Percentiles rank a stretch among this genome's conserved stretches.
phyloP scores from a whole-genome alignment of 495 filamentous ascomycete species.

The Lasiosphaeria hispida region DNA sequence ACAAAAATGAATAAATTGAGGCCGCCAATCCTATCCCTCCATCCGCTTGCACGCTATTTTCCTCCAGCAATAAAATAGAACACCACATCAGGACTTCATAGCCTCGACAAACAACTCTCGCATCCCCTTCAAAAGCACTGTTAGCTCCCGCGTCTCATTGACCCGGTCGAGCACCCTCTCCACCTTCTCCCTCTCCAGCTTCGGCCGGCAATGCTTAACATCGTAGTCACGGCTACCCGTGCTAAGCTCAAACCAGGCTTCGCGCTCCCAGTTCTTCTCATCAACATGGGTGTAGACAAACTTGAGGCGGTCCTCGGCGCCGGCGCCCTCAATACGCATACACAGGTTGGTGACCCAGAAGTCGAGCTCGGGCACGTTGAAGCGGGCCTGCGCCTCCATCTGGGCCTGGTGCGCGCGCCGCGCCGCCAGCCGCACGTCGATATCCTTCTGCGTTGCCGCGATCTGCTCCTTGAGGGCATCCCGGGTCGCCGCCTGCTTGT shows the following conservation, averaged over 20 bases:
- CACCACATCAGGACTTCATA: constrained; percentile 41
- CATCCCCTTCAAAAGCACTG: constrained; percentile 85
- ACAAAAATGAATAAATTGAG: too few relatives aligned
- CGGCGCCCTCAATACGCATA: constrained; percentile 85
- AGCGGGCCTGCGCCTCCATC: constrained; percentile 73
- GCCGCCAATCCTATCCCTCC: not conserved
- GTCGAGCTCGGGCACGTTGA: constrained; percentile 86
- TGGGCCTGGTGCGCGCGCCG: constrained; percentile 55
- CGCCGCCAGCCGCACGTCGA: constrained; percentile 51
- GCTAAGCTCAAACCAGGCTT: constrained; percentile 90
- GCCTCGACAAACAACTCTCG: constrained; percentile 74
- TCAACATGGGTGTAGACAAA: constrained; percentile 88
- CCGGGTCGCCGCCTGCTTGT: constrained; percentile 67
- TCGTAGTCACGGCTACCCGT: constrained; percentile 79
- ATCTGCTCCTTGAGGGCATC: constrained; percentile 78
- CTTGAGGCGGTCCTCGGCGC: constrained; percentile 78
- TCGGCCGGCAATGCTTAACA: constrained; percentile 73
- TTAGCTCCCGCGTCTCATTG: constrained; percentile 83
- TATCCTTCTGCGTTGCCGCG: constrained; percentile 67
- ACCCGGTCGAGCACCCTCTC: constrained; percentile 69
- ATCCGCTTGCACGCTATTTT: not conserved
- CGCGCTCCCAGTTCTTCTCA: constrained; percentile 83
- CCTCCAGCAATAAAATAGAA: not conserved
- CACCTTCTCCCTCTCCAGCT: constrained; percentile 69
- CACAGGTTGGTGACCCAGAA: constrained; percentile 95